Evolutionary conservation across 2,329 filamentous ascomycete genomes (phyloP), one percentile per base, ranked within the genome.

Genomic region (Karstenula rhodostoma): DNA sequence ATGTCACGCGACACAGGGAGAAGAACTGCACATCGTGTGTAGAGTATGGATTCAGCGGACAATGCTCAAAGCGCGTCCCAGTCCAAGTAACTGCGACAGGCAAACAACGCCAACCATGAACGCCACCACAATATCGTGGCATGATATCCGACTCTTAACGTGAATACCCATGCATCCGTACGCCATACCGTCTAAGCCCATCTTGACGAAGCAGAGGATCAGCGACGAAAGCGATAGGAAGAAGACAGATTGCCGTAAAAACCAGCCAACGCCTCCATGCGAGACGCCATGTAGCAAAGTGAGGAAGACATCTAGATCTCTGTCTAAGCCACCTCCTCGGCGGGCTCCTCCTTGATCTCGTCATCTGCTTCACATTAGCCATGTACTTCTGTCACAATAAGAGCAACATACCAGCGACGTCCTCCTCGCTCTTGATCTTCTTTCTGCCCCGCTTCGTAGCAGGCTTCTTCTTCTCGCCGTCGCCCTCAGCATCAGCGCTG

Each of bases 401-500:
- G 25, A 15, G 15, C n/a, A 8, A 29, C 44, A 29, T 32, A 48
- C 44, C 44, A 4, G 10, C 48, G 25, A 22, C 19, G 32, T 19
- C 50, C 42, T 67, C 61, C 43, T 70, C 67, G 9, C 53, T 64
- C 67, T 72, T 74, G 40, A 37, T 48, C 44, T 67, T 72, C 63
- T 65, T 69, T 13, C 61, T 15, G 47, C 66, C 61, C 46, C 56
- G 58, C 17, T 62, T 72, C 12, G 58, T 57, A 32, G 63, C 43
- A 4, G 58, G 56, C 57, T 63, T 64, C 62, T 63, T 64, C 62
- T 67, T 65, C 17, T 53, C 46, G 52, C 17, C 32, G 12, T 33
- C 42, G 27, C 22, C 52, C 12, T 50, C 52, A 1, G 17, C 52
- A 29, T 35, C 40, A 19, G 29, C 47, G 23, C 40, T 47, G 6